Evolutionary conservation across 2,329 filamentous ascomycete genomes (phyloP).

Genomic region (Ophiosphaerella korrae): DNA sequence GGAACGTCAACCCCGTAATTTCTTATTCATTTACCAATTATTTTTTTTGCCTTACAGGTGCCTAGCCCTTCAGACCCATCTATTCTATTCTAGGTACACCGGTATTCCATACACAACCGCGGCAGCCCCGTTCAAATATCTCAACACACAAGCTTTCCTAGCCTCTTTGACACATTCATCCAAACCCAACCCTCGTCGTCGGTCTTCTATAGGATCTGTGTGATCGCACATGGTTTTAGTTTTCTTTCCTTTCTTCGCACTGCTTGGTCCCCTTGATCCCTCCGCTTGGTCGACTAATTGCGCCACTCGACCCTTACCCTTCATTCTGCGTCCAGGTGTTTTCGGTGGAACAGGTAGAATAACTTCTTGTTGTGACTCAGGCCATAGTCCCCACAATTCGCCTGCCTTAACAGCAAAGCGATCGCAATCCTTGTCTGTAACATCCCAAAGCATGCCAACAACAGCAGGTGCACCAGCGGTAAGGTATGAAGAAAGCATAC

Average conservation of each 20-base stretch:
- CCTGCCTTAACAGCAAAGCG: slow-evolving; percentile 81
- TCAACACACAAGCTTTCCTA: slow-evolving; percentile 79
- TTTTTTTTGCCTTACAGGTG: background rate
- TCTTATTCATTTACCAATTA: too few species aligned
- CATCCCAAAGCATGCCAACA: slow-evolving; percentile 94
- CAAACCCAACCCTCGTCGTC: slow-evolving; percentile 53
- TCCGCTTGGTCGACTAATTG: slow-evolving; percentile 35
- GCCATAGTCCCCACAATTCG: slow-evolving; percentile 82
- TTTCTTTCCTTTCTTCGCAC: slow-evolving; percentile 29
- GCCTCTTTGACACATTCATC: slow-evolving; percentile 82
- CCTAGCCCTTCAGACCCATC: background rate
- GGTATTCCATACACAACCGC: slow-evolving; percentile 95
- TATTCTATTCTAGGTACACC: slow-evolving; percentile 68
- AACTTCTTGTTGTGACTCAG: slow-evolving; percentile 45
- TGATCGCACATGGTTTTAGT: slow-evolving; percentile 32
- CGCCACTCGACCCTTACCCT: slow-evolving; percentile 36
- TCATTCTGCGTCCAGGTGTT: slow-evolving; percentile 32
- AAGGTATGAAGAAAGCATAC: slow-evolving; percentile 90
- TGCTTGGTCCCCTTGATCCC: slow-evolving; percentile 19
- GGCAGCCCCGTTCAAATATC: slow-evolving; percentile 90
- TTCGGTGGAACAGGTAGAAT: slow-evolving; percentile 19
- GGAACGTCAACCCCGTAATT: too few species aligned
- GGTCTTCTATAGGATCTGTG: slow-evolving; percentile 27
- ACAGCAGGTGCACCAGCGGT: slow-evolving; percentile 80
- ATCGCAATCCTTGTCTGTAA: slow-evolving; percentile 97